Conservation (phyloP, 2,329 filamentous ascomycete genomes). For the Fusarium aywerte region DNA sequence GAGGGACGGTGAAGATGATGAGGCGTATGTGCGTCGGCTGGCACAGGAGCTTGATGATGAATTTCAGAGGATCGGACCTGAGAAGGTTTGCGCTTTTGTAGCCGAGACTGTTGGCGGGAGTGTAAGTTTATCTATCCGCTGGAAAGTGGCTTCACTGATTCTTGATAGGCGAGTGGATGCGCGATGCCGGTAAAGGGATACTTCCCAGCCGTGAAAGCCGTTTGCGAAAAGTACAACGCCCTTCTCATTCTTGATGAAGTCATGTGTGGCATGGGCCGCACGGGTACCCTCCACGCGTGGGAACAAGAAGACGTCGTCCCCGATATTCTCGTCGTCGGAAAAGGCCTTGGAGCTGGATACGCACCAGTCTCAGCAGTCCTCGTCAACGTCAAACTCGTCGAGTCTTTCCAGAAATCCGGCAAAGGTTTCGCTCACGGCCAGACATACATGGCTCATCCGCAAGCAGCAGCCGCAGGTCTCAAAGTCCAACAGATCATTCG, state of each 20-base stretch:
- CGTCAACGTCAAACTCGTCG: constrained; percentile 26
- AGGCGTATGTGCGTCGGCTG: constrained; percentile 54
- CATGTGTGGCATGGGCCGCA: constrained; percentile 75
- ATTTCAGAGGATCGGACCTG: constrained; percentile 57
- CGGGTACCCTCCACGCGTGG: constrained; percentile 71
- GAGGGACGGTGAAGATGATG: constrained; percentile 36
- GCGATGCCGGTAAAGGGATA: constrained; percentile 56
- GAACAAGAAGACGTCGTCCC: constrained; percentile 67
- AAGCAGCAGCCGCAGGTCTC: constrained; percentile 23
- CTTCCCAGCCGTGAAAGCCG: constrained; percentile 60
- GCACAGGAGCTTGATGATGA: constrained; percentile 60
- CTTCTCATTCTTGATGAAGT: constrained; percentile 70
- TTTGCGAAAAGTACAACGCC: constrained; percentile 66
- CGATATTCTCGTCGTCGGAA: constrained; percentile 74
- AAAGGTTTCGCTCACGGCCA: constrained; percentile 30
- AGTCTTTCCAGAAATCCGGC: constrained; percentile 26
- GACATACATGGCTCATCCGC: constrained; percentile 35
- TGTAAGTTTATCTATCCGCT: constrained; percentile 1
- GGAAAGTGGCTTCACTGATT: background rate
- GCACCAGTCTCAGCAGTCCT: constrained; percentile 35
- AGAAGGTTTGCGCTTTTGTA: constrained; percentile 60
- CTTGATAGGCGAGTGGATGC: constrained; percentile 31
- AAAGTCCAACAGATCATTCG: constrained; percentile 36
- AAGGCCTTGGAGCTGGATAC: constrained; percentile 64
- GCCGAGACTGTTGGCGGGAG: constrained; percentile 58